Conservation (phyloP, 148 eudicot genomes). For the Rhododendron ovatum region DNA sequence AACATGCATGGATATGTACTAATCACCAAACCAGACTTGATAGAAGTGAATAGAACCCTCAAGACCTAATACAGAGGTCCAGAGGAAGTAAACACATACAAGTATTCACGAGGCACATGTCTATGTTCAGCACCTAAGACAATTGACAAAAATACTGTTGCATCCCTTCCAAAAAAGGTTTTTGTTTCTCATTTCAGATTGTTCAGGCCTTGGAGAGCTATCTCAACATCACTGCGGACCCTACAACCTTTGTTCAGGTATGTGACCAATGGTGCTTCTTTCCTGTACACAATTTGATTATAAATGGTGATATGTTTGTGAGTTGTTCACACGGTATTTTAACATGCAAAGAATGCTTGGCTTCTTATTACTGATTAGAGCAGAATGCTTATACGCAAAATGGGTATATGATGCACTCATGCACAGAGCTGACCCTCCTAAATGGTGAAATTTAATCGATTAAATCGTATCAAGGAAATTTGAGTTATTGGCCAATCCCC, state of each 20-base stretch:
- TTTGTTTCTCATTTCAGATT: conserved; percentile 36
- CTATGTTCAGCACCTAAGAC: neutral
- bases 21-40: neutral
- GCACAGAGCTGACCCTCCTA: neutral
- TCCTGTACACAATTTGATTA: neutral
- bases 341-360: neutral
- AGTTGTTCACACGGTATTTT: neutral
- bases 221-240: conserved; percentile 44
- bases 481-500: neutral
- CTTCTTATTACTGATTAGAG: neutral
- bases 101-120: neutral
- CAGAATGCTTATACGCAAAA: neutral
- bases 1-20: neutral
- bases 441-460: neutral
- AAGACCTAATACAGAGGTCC: neutral
- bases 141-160: neutral
- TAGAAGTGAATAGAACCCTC: neutral
- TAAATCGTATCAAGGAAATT: neutral
- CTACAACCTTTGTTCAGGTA: conserved; percentile 72
- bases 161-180: neutral
- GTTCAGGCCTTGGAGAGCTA: conserved; percentile 39
- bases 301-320: neutral
- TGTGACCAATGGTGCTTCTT: neutral
- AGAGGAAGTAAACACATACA: neutral
- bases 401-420: neutral